These are phyloP conservation scores for Diplodia scrobiculata DNA, from an alignment of 2,329 filamentous ascomycete species.

Conservation along the genomic window DNA sequence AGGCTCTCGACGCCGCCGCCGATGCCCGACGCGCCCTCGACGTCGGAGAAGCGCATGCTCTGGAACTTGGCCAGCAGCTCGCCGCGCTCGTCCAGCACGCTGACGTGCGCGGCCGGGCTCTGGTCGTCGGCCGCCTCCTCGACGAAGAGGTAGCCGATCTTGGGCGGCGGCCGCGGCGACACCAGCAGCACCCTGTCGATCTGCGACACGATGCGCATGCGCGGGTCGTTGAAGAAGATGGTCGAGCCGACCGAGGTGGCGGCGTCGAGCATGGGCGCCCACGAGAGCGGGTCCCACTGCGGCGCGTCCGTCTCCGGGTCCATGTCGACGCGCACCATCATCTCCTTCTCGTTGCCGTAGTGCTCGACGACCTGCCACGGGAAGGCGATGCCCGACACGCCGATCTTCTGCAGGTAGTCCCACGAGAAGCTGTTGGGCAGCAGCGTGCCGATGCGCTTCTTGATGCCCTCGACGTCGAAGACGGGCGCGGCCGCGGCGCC, in stretches of 20 bases:
- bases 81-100: conserved; percentile 38
- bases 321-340: conserved; percentile 48
- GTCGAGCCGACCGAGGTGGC: conserved; percentile 50
- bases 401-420: conserved; percentile 46
- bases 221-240: conserved; percentile 44
- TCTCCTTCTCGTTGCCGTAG: conserved; percentile 44
- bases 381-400: conserved; percentile 48
- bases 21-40: conserved; percentile 40
- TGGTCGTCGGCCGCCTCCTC: conserved; percentile 36
- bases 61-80: conserved; percentile 40
- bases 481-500: conserved; percentile 7
- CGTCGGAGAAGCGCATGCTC: conserved; percentile 46
- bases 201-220: conserved; percentile 45
- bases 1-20: conserved; percentile 38
- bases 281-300: conserved; percentile 41
- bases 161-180: conserved; percentile 36
- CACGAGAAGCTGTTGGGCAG: conserved; percentile 43
- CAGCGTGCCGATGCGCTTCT: conserved; percentile 37
- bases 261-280: conserved; percentile 48
- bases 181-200: conserved; percentile 39
- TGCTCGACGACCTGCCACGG: conserved; percentile 49
- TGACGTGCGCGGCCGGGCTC: conserved; percentile 39
- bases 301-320: conserved; percentile 33
- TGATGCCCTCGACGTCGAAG: conserved; percentile 36
- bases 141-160: conserved; percentile 43